Base-by-base conservation (phyloP, 225 moss, liverwort and hornwort genomes). In the Climacium dendroides region DNA sequence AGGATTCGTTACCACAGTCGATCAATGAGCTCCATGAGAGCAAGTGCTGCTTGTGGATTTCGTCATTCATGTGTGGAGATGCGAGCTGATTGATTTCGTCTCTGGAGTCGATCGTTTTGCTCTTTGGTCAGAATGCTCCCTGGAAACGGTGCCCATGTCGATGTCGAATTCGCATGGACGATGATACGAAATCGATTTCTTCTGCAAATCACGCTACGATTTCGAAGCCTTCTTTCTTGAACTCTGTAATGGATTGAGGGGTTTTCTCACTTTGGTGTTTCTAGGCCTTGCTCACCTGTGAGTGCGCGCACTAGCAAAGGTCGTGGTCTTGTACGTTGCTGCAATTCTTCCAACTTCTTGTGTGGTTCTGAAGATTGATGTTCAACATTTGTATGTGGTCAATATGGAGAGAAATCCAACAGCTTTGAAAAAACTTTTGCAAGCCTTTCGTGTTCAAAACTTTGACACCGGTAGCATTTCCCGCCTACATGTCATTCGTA, bases 341-440 rank as follows among this genome's bases (percentile, higher is more conserved):
- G 71, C 71, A 71, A 71, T 71, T 28, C 6, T 8, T 70, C 6
- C 6, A n/a, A 32, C 29, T 30, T 14, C 20, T 43, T 43, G 43
- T 32, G 75, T 54, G 41, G 41, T 19, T 70, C 41, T 79, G 52
- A 75, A 82, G 57, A 47, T 63, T 87, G 77, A 70, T 29, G 34
- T 69, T 74, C 50, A n/a, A 53, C 43, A 72, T 65, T 39, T n/a
- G n/a, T n/a, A n/a, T n/a, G n/a, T n/a, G n/a, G n/a, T n/a, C 90
- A 97, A 95, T 87, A 88, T 96, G 32, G 93, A 95, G 87, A 92
- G 3, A 13, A 8, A 70, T 41, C 15, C 70, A 41, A 25, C 41
- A 41, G 70, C 70, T 41, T 70, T 89, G 65, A 93, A 96, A 69
- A 70, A 8, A 14, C 18, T 5, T 23, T 23, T 6, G 37, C 37